phyloP scores from a whole-genome alignment of 179 eudicot species.

The Spergularia azorica region DNA sequence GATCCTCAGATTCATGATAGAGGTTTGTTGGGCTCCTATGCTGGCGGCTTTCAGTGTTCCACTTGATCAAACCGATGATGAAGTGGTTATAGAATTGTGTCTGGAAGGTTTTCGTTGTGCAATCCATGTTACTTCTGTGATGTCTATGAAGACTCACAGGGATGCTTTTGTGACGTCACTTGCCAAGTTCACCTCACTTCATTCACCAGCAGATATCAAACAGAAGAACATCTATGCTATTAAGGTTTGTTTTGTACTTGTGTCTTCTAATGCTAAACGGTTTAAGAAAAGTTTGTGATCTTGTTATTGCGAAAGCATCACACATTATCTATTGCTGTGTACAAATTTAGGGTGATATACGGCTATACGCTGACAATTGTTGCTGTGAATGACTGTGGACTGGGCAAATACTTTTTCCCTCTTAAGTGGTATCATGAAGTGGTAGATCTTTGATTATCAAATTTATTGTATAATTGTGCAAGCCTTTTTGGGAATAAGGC shows the following conservation, averaged over 20 bases:
- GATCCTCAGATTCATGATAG: constrained; percentile 95
- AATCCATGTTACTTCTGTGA: constrained; percentile 94
- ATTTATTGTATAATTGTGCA: neutral
- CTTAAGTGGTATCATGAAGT: constrained; percentile 1
- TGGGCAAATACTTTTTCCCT: neutral
- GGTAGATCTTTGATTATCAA: constrained; percentile 1
- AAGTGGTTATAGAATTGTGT: constrained; percentile 63
- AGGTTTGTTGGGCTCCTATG: constrained; percentile 99
- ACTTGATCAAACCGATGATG: constrained; percentile 98
- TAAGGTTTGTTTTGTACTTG: constrained; percentile 57
- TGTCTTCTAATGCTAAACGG: neutral
- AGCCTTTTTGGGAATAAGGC: too few relatives aligned
- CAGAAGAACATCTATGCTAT: constrained; percentile 93
- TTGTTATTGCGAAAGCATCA: neutral
- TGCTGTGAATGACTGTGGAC: neutral
- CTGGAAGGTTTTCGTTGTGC: constrained; percentile 91
- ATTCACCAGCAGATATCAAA: constrained; percentile 97
- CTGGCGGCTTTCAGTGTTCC: constrained; percentile 99
- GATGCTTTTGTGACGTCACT: constrained; percentile 97
- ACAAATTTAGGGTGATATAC: neutral
- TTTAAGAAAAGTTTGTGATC: neutral
- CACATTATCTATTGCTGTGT: constrained; percentile 1
- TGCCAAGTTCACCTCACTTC: constrained; percentile 93
- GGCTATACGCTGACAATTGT: neutral
- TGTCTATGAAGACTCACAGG: constrained; percentile 99